These are phyloP conservation scores for Digitaria exilis DNA, from an alignment of 202 grass and related monocot species.

Conservation along the genomic window DNA sequence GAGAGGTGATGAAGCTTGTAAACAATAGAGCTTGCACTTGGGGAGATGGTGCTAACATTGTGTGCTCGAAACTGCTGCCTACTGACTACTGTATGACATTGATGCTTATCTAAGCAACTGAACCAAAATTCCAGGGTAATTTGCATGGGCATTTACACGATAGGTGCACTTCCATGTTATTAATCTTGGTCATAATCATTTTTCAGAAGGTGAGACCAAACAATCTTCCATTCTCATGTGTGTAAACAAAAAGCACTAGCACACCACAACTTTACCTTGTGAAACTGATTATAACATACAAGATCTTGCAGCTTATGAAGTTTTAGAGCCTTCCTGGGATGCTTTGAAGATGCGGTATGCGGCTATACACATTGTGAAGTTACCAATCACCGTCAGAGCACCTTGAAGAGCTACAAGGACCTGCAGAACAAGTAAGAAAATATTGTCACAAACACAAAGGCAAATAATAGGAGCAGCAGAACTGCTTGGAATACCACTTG, in stretches of 20 bases:
- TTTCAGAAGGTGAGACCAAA: constrained; percentile 6
- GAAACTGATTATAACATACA: not conserved
- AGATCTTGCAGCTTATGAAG: constrained; percentile 45
- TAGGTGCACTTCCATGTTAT: not conserved
- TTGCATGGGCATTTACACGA: constrained; percentile 6
- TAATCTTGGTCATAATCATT: not conserved
- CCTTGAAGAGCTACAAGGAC: constrained; percentile 89
- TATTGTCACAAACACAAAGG: not conserved
- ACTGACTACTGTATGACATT: not conserved
- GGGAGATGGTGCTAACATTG: not conserved
- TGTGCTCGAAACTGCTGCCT: constrained; percentile 19
- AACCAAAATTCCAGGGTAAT: not conserved
- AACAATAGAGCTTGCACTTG: not conserved
- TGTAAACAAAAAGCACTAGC: not conserved
- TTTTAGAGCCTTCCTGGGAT: constrained; percentile 64
- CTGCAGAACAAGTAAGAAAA: constrained; percentile 23
- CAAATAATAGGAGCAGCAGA: constrained; percentile 2
- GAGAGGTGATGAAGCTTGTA: constrained; percentile 20
- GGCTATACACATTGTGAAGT: constrained; percentile 90
- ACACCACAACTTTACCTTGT: not conserved
- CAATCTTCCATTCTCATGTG: not conserved
- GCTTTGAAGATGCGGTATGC: constrained; percentile 90
- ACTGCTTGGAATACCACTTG: not conserved
- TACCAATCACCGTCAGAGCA: constrained; percentile 76
- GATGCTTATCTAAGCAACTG: not conserved